A percentile compares a stretch with the other conserved stretches of the same genome.
phyloP scores from a whole-genome alignment of 2,329 filamentous ascomycete genomes.

The Colletotrichum musicola region DNA sequence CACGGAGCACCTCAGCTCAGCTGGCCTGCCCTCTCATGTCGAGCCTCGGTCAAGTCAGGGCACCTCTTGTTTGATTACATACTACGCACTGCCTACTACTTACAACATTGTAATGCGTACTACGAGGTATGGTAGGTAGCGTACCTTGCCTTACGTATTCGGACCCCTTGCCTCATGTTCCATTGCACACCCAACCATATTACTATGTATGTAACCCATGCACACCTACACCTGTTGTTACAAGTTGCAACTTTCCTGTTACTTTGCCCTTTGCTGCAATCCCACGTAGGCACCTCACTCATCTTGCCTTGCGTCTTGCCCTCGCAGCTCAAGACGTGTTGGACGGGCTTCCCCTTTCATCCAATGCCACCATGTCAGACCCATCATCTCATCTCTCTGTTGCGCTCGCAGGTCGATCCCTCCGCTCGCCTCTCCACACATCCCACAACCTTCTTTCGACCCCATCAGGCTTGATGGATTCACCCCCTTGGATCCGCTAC shows the following conservation, averaged over 20 bases:
- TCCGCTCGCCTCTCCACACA: slow-evolving; percentile 39
- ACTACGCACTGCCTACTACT: too few relatives aligned
- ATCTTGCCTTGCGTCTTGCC: background rate
- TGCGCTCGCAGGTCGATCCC: slow-evolving; percentile 39
- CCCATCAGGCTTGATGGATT: slow-evolving; percentile 22
- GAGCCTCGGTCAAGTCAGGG: background rate
- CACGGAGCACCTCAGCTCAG: background rate
- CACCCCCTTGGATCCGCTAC: slow-evolving; percentile 12
- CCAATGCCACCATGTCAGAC: slow-evolving; percentile 29
- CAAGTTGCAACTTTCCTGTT: too few relatives aligned
- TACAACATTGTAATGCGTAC: too few relatives aligned
- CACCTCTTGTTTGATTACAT: too few relatives aligned
- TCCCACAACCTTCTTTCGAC: slow-evolving; percentile 41
- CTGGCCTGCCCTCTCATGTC: background rate
- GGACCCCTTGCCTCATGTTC: slow-evolving; percentile 19
- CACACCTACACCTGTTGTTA: too few relatives aligned
- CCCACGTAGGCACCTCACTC: background rate
- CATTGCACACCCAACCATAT: background rate
- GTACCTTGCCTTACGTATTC: slow-evolving; percentile 7
- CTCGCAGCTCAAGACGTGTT: background rate
- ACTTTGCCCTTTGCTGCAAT: too few relatives aligned
- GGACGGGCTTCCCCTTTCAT: slow-evolving; percentile 8
- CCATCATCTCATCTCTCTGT: slow-evolving; percentile 38
- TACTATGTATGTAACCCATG: too few relatives aligned
- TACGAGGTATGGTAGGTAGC: background rate